Percentiles rank a stretch among this genome's conserved stretches.
Evolutionary conservation across 2,329 filamentous ascomycete species (phyloP).

Genomic region (Penicillium crustosum): DNA sequence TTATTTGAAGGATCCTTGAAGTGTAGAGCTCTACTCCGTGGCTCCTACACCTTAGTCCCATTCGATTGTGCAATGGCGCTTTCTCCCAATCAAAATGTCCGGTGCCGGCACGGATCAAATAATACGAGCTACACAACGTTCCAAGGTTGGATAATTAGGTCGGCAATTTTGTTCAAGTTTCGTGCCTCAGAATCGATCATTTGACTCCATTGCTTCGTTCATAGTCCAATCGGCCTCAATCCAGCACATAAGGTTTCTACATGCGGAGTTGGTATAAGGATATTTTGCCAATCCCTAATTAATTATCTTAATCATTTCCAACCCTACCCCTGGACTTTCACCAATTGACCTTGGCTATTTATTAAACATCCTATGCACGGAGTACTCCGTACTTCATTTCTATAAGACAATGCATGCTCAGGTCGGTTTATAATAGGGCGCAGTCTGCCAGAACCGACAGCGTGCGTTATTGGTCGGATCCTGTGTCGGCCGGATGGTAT

Average conservation of each 20-base stretch:
- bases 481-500: slow-evolving; percentile 41
- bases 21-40: too few relatives aligned
- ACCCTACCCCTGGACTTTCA: not conserved
- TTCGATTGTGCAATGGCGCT: not conserved
- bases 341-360: not conserved
- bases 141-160: not conserved
- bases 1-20: not conserved
- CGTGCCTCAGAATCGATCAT: not conserved
- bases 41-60: not conserved
- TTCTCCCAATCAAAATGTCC: not conserved
- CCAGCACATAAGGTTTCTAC: not conserved
- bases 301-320: not conserved
- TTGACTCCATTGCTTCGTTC: not conserved
- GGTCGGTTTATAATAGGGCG: slow-evolving; percentile 33
- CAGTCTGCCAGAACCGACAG: slow-evolving; percentile 57
- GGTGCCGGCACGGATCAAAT: not conserved
- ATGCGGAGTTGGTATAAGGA: not conserved
- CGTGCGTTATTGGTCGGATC: slow-evolving; percentile 51
- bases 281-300: not conserved
- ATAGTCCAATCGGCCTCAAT: not conserved
- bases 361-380: not conserved
- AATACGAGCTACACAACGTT: not conserved
- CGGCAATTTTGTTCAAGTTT: not conserved
- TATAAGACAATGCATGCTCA: not conserved
- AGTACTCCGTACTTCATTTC: not conserved